Evolutionary conservation across 2,329 filamentous ascomycete genomes (phyloP), one percentile per base, ranked within the genome.

Genomic region (Dichotomopilus funicola): DNA sequence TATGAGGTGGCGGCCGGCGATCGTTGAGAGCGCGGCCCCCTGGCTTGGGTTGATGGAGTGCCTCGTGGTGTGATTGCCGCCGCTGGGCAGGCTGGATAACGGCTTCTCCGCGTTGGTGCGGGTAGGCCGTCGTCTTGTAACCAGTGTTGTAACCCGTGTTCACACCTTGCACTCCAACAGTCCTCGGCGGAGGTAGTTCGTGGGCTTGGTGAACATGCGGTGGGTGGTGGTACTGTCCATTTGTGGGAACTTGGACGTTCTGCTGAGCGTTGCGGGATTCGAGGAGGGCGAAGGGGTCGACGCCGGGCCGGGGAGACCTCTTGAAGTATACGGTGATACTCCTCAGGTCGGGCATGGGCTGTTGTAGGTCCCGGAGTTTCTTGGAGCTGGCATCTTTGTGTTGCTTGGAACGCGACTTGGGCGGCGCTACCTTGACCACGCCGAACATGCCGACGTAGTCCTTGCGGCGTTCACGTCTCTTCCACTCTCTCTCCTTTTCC

Each of bases 281-380:
- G 13, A 66, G 59, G 60, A 71, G 66, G 34, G 54, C 60, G 51
- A 68, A 43, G 42, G 64, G 63, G 53, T 72, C 63, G 6, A 68
- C 68, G 1, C 65, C 66, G 1, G 60, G 58, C 27, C 64, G 67
- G 1, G 74, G 75, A 3, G 65, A 65, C 7, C 72, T 68, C 60
- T 72, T 74, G 61, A 76, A 79, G 63, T 77, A 79, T 9, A 71
- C 73, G 1, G 70, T 76, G 43, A 80, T 65, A 8, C 72, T 72
- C 7, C 71, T 60, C 8, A 71, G 69, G 59, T 78, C 72, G 11
- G 63, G 64, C n/a, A 61, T 64, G 48, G 54, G 66, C 45, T 71
- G 60, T 67, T 70, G 33, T 47, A 36, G 54, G 66, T 61, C 46
- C 59, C 61, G 6, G 51, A 31, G 19, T 27, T 27, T 27, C 19